Percentiles rank a stretch among this genome's conserved stretches.
phyloP scores from a whole-genome alignment of 176 grass and related monocot species.

The Stipa capillata region DNA sequence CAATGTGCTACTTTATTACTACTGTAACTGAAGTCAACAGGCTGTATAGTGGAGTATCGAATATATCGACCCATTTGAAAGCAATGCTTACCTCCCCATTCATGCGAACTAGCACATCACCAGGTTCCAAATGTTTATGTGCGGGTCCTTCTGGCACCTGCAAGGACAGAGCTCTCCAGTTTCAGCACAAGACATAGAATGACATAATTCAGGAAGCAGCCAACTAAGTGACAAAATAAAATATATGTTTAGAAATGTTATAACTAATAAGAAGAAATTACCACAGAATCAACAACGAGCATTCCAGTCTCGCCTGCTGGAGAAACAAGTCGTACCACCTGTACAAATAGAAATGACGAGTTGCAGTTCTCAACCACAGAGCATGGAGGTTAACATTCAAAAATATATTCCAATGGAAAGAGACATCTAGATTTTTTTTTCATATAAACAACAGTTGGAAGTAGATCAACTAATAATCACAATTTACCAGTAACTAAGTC shows the following conservation, averaged over 20 bases:
- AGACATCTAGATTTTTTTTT: background rate
- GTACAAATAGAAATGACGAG: slow-evolving; percentile 23
- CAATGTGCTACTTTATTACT: background rate
- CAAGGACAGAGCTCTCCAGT: slow-evolving; percentile 4
- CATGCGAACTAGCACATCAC: slow-evolving; percentile 81
- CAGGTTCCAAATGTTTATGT: slow-evolving; percentile 85
- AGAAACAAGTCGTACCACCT: slow-evolving; percentile 83
- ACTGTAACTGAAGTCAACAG: background rate
- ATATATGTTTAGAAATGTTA: slow-evolving; percentile 12
- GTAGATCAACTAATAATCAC: slow-evolving; percentile 1
- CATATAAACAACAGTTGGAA: background rate
- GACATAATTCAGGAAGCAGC: background rate
- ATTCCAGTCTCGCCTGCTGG: slow-evolving; percentile 85
- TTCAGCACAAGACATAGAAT: slow-evolving; percentile 19
- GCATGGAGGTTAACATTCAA: slow-evolving; percentile 1
- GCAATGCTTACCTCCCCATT: slow-evolving; percentile 62
- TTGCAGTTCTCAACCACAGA: background rate
- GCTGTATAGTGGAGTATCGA: background rate
- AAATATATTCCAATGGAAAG: slow-evolving; percentile 16
- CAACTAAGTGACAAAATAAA: background rate
- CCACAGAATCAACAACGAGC: slow-evolving; percentile 96
- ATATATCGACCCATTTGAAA: slow-evolving; percentile 6
- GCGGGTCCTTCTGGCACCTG: slow-evolving; percentile 98
- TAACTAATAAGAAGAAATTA: too few species aligned
- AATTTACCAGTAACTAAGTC: background rate